A percentile compares a stretch with the other conserved stretches of the same genome.
Conservation (phyloP, 306 rosid genomes). For the Elaeagnus macrophylla region DNA sequence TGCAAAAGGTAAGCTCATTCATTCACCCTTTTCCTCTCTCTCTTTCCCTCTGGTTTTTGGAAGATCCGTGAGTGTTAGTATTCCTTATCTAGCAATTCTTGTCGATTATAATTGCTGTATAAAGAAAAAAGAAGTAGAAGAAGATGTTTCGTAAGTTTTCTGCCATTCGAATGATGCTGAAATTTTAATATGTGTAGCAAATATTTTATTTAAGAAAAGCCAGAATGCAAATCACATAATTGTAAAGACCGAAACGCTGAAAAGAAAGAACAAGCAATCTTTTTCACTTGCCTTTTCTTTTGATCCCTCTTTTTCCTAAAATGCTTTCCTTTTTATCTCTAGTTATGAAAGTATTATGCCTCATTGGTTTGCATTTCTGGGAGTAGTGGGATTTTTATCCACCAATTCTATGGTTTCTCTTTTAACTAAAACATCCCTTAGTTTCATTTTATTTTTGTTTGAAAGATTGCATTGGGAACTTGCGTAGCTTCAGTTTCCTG, state of each 20-base stretch:
- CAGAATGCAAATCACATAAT: no score
- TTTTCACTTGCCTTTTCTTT: not conserved
- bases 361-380: not conserved
- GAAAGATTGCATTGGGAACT: not conserved
- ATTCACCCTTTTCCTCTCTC: not conserved
- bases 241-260: no score
- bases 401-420: no score
- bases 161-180: no score
- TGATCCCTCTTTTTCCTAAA: not conserved
- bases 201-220: no score
- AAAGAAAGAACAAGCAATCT: not conserved
- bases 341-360: not conserved
- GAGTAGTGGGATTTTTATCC: no score
- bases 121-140: no score
- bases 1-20: constrained; percentile 22
- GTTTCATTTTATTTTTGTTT: no score
- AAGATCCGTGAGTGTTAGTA: not conserved
- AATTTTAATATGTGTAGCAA: no score
- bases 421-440: no score
- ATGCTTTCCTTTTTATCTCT: not conserved
- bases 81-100: not conserved
- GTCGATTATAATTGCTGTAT: no score
- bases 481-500: not conserved
- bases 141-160: no score
- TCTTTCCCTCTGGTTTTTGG: not conserved